These are phyloP conservation scores for Psilocybe mexicana DNA, from an alignment of 1,284 basidiomycete genomes.

Conservation along the genomic window DNA sequence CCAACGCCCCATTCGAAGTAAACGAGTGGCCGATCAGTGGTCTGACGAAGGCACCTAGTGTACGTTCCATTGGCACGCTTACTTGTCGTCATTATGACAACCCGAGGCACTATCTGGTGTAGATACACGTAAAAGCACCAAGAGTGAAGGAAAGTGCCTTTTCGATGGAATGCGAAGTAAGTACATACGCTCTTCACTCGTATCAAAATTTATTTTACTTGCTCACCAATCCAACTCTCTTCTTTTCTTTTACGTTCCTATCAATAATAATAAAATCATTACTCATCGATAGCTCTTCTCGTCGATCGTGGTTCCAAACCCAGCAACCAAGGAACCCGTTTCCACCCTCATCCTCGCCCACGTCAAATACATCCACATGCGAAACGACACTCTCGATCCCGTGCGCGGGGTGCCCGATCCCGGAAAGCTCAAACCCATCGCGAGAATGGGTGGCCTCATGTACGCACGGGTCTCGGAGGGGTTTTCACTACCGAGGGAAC, in stretches of 20 bases:
- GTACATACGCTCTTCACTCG: background rate
- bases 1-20: conserved; percentile 58
- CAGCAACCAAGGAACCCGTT: conserved; percentile 33
- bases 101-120: background rate
- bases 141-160: conserved; percentile 73
- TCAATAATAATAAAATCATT: background rate
- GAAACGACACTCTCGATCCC: conserved; percentile 48
- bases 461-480: conserved; percentile 48
- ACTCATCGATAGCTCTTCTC: conserved; percentile 38
- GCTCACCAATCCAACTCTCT: too few species aligned
- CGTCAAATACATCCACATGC: conserved; percentile 65
- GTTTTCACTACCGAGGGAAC: conserved; percentile 46
- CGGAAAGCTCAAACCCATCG: conserved; percentile 52
- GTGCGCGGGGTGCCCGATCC: conserved; percentile 48
- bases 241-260: too few species aligned
- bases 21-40: conserved; percentile 71
- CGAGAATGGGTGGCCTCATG: conserved; percentile 57
- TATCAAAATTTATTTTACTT: too few species aligned
- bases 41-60: conserved; percentile 57
- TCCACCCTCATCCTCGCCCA: conserved; percentile 56
- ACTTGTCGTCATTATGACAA: background rate
- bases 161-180: conserved; percentile 67
- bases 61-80: conserved; percentile 28
- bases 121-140: conserved; percentile 58
- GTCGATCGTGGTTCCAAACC: conserved; percentile 45